A percentile compares a stretch with the other conserved stretches of the same genome.
These are phyloP conservation scores for Dryas integrifolia DNA, from an alignment of 331 rosid species.

Conservation along the genomic window DNA sequence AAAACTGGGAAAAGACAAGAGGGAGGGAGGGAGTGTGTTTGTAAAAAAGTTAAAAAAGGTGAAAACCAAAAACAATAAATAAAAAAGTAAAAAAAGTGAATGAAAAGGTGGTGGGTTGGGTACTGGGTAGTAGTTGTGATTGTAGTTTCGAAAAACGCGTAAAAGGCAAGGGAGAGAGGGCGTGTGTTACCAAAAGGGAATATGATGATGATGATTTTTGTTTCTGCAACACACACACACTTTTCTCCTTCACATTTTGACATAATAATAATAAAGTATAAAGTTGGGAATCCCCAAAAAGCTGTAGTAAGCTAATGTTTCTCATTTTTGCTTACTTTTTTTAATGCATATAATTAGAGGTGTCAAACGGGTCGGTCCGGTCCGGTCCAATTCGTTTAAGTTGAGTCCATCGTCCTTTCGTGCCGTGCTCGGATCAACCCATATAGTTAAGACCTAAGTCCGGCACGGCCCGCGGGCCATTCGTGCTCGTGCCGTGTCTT, in stretches of 20 bases:
- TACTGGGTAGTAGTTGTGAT: conserved; percentile 23
- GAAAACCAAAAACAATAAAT: too few species aligned
- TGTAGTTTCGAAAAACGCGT: conserved; percentile 49
- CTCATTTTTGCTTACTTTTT: background rate
- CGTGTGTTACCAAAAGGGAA: conserved; percentile 62
- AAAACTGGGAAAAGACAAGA: background rate
- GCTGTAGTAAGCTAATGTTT: conserved; percentile 6
- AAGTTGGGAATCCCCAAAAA: conserved; percentile 49
- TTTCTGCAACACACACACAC: background rate
- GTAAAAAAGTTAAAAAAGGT: background rate
- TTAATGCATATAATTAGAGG: background rate
- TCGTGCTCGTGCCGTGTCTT: too few species aligned
- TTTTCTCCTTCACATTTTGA: conserved; percentile 1
- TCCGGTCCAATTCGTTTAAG: too few species aligned
- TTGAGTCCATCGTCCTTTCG: too few species aligned
- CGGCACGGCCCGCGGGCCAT: too few species aligned
- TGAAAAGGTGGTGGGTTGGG: background rate
- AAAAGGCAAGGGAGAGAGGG: conserved; percentile 47
- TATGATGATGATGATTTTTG: conserved; percentile 39
- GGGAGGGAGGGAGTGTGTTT: background rate
- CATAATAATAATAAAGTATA: conserved; percentile 23
- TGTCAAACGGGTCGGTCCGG: too few species aligned
- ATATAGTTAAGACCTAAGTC: too few species aligned
- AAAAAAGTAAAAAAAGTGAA: background rate
- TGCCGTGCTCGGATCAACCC: too few species aligned